Conservation (phyloP, 352 stramenopile species). For the Aphanomyces euteiches region DNA sequence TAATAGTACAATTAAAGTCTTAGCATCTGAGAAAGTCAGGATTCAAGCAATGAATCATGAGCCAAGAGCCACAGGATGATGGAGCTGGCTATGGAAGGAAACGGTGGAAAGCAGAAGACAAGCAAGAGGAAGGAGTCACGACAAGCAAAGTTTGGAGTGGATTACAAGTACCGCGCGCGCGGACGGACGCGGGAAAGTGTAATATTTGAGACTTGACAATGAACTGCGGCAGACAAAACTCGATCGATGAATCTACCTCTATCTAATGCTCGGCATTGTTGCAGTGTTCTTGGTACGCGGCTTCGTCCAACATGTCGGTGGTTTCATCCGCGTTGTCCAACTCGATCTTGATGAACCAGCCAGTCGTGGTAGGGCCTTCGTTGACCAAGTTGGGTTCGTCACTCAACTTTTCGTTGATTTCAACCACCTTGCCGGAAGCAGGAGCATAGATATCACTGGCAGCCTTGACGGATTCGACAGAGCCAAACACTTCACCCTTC, state of each 20-base stretch:
- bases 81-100: too few species aligned
- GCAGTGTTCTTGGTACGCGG: conserved; percentile 81
- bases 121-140: too few species aligned
- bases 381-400: conserved; percentile 86
- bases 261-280: conserved; percentile 78
- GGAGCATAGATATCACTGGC: conserved; percentile 96
- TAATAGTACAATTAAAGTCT: conserved; percentile 2
- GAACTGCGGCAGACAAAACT: not conserved
- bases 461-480: conserved; percentile 98
- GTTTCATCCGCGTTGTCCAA: conserved; percentile 66
- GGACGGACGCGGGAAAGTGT: not conserved
- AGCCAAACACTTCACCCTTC: conserved; percentile 93
- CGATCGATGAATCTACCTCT: not conserved
- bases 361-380: conserved; percentile 73
- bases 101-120: too few species aligned
- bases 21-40: not conserved
- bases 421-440: conserved; percentile 88
- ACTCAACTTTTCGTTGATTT: conserved; percentile 90
- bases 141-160: too few species aligned
- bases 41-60: conserved; percentile 3
- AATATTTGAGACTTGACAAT: too few species aligned
- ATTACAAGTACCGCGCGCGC: not conserved
- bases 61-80: too few species aligned
- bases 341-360: conserved; percentile 90
- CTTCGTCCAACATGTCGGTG: conserved; percentile 75